Conservation (phyloP, 129 eudicot species). For the Silybum marianum region DNA sequence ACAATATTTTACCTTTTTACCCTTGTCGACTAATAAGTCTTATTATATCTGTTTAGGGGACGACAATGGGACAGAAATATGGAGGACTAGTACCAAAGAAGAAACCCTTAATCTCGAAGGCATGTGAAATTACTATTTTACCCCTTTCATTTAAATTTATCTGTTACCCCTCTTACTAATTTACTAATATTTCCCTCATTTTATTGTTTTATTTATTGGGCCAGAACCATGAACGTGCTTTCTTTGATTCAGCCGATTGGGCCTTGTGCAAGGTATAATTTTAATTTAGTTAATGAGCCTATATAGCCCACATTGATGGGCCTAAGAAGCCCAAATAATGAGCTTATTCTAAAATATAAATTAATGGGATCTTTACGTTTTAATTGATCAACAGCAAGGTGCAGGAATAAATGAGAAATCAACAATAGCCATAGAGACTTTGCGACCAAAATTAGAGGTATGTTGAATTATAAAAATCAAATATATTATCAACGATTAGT, state of each 20-base stretch:
- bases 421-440: conserved; percentile 66
- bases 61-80: conserved; percentile 49
- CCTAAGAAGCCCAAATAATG: not conserved
- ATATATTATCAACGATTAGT: not conserved
- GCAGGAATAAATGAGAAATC: conserved; percentile 56
- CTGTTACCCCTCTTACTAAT: not conserved
- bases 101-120: conserved; percentile 93
- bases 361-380: not conserved
- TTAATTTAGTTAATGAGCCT: not conserved
- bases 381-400: conserved; percentile 60
- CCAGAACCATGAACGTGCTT: conserved; percentile 91
- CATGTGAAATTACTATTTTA: conserved; percentile 29
- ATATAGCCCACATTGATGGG: not conserved
- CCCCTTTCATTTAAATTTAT: not conserved
- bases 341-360: too few species aligned
- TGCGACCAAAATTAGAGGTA: conserved; percentile 84
- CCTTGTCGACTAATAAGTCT: not conserved
- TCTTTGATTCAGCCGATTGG: conserved; percentile 98
- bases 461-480: not conserved
- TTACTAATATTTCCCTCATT: not conserved
- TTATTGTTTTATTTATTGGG: conserved; percentile 7
- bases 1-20: not conserved
- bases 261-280: conserved; percentile 84
- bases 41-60: conserved; percentile 25
- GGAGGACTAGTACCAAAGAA: conserved; percentile 87